Evolutionary conservation across 805 yeast species (phyloP).

Genomic region (Saccharomycopsis synnaedendra): DNA sequence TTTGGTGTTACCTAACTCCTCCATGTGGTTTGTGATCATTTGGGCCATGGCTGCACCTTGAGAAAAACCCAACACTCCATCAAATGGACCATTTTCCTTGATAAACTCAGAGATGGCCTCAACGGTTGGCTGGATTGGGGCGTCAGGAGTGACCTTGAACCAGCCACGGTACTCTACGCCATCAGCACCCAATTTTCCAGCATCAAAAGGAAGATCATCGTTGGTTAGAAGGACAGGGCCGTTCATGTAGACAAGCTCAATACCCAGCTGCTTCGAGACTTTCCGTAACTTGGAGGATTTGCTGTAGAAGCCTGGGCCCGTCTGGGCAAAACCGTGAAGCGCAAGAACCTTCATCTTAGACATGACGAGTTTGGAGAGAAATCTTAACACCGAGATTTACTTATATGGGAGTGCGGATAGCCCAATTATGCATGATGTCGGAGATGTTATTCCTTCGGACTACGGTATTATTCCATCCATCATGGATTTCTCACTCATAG

Average conservation of each 20-base stretch:
- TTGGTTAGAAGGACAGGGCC: slow-evolving; percentile 62
- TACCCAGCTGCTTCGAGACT: slow-evolving; percentile 45
- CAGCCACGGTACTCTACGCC: slow-evolving; percentile 52
- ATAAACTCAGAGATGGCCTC: slow-evolving; percentile 37
- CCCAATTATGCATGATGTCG: too few species aligned
- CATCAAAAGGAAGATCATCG: slow-evolving; percentile 63
- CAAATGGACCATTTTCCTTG: slow-evolving; percentile 65
- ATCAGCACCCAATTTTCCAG: slow-evolving; percentile 19
- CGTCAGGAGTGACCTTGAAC: slow-evolving; percentile 50
- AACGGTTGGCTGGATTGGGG: slow-evolving; percentile 28
- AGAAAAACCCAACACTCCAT: slow-evolving; percentile 83
- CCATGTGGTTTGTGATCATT: slow-evolving; percentile 50
- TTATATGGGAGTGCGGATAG: too few species aligned
- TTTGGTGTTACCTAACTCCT: slow-evolving; percentile 32
- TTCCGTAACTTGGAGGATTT: slow-evolving; percentile 87
- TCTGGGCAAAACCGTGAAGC: slow-evolving; percentile 86
- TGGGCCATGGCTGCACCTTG: slow-evolving; percentile 92
- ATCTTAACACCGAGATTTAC: too few species aligned
- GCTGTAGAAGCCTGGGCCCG: slow-evolving; percentile 71
- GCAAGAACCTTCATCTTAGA: slow-evolving; percentile 48
- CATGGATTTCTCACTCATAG: too few species aligned
- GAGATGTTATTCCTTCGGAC: too few species aligned
- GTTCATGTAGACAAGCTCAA: slow-evolving; percentile 65
- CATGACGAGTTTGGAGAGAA: not conserved
- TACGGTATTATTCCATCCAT: too few species aligned